Evolutionary conservation across 2,329 filamentous ascomycete genomes (phyloP), one percentile per base, ranked within the genome.

Genomic region (Drechslerella coelobrocha): DNA sequence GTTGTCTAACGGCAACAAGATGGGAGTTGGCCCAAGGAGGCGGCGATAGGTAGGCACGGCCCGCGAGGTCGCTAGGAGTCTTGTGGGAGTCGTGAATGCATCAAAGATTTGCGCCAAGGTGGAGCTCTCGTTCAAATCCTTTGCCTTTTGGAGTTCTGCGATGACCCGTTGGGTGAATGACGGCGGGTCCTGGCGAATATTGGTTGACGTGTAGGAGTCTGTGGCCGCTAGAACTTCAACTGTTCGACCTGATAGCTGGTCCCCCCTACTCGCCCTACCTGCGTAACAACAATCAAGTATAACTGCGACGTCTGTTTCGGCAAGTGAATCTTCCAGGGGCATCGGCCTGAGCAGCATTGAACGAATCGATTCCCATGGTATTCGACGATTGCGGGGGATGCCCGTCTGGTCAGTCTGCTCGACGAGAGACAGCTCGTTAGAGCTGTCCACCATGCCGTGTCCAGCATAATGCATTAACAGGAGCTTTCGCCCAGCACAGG

Each of bases 381-480:
- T 50, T 27, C n/a, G 9, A 23, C 19, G 45, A 50, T 10, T 2
- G 45, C 9, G 3, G 24, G 19, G 21, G 45, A 50, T 23, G 24
- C 10, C 24, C 21, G 19, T 50, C 45, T 50, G 45, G 19, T 24
- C 19, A 8, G 19, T 24, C 17, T 19, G n/a, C 45, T 23, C 45
- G 24, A 41, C n/a, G 19, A 50, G 45, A 8, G 5, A 8, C 19
- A 50, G 45, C 19, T 50, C 45, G 45, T 27, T 27, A 24, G 45
- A 8, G 4, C 3, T 24, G 21, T 23, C 17, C n/a, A 50, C 9
- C 24, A 23, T 24, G 24, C 45, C 45, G 19, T 50, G 45, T 9
- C 45, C 45, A 10, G 45, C 45, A 50, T 50, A 50, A 50, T 50
- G 45, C 45, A 50, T 24, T 9, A 50, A 27, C 9, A 50, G 45